Percentiles rank a stretch among this genome's conserved stretches.
These are phyloP conservation scores for Vaccinium darrowii DNA, from an alignment of 148 eudicot species.

Conservation along the genomic window DNA sequence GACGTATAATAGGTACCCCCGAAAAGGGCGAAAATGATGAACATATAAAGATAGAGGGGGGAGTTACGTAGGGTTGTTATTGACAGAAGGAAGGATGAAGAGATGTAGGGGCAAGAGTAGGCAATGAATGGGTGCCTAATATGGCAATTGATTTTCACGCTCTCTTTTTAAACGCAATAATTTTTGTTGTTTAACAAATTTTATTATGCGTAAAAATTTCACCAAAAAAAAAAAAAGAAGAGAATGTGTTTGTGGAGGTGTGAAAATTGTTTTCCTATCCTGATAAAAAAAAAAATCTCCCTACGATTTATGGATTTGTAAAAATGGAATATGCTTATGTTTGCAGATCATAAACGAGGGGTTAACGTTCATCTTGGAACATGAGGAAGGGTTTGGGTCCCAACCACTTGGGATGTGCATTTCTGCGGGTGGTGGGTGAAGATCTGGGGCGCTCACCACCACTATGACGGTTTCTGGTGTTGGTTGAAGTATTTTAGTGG, in stretches of 20 bases:
- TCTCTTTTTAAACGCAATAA: too few relatives aligned
- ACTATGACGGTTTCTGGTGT: too few relatives aligned
- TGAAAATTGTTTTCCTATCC: too few relatives aligned
- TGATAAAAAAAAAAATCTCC: too few relatives aligned
- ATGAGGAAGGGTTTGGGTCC: neutral
- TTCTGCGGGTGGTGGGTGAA: neutral
- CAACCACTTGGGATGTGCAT: neutral
- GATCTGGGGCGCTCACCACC: neutral
- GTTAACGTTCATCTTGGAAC: neutral
- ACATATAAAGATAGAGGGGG: neutral
- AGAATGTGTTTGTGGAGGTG: too few relatives aligned
- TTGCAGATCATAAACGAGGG: neutral
- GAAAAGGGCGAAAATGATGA: neutral
- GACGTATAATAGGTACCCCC: too few relatives aligned
- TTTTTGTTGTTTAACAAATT: too few relatives aligned
- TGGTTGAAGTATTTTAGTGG: too few relatives aligned
- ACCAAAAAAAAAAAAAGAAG: too few relatives aligned
- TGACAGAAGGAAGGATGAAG: neutral
- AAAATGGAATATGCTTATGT: neutral
- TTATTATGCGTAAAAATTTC: too few relatives aligned
- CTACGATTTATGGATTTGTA: neutral
- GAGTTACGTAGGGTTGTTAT: neutral
- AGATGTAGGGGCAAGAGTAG: neutral
- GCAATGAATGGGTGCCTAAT: too few relatives aligned
- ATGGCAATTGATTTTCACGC: too few relatives aligned